phyloP scores from a whole-genome alignment of 306 rosid genomes.

The Astragalus glycyphyllos region DNA sequence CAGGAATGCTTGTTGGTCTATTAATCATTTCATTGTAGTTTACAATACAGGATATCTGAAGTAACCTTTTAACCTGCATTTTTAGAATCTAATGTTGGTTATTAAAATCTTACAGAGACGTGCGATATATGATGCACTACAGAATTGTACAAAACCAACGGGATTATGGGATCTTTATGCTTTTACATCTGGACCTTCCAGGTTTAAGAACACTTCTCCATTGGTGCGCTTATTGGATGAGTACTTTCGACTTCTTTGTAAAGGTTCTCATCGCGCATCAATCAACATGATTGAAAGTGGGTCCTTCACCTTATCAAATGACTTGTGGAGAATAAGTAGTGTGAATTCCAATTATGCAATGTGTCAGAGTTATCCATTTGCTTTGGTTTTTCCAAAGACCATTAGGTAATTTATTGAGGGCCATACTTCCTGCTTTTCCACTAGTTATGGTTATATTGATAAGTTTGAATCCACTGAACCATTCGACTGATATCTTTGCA shows the following conservation, averaged over 20 bases:
- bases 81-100: slow-evolving; percentile 45
- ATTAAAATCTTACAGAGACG: slow-evolving; percentile 70
- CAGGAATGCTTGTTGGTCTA: slow-evolving; percentile 17
- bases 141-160: slow-evolving; percentile 66
- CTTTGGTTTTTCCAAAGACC: slow-evolving; percentile 80
- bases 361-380: slow-evolving; percentile 94
- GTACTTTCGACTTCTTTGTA: slow-evolving; percentile 94
- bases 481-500: slow-evolving; percentile 29
- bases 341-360: slow-evolving; percentile 71
- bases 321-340: slow-evolving; percentile 86
- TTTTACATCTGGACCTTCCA: slow-evolving; percentile 78
- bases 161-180: slow-evolving; percentile 88
- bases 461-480: slow-evolving; percentile 35
- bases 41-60: slow-evolving; percentile 15
- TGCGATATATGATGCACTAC: slow-evolving; percentile 68
- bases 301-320: slow-evolving; percentile 80
- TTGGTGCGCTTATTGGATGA: slow-evolving; percentile 83
- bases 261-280: slow-evolving; percentile 58
- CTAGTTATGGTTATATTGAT: slow-evolving; percentile 33
- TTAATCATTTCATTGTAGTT: slow-evolving; percentile 18
- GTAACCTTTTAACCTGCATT: slow-evolving; percentile 19
- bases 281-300: slow-evolving; percentile 70
- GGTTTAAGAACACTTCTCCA: slow-evolving; percentile 68
- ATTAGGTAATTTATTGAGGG: slow-evolving; percentile 65
- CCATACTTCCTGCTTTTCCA: slow-evolving; percentile 35